Conservation (phyloP, 331 rosid genomes). For the Stylosanthes scabra region DNA sequence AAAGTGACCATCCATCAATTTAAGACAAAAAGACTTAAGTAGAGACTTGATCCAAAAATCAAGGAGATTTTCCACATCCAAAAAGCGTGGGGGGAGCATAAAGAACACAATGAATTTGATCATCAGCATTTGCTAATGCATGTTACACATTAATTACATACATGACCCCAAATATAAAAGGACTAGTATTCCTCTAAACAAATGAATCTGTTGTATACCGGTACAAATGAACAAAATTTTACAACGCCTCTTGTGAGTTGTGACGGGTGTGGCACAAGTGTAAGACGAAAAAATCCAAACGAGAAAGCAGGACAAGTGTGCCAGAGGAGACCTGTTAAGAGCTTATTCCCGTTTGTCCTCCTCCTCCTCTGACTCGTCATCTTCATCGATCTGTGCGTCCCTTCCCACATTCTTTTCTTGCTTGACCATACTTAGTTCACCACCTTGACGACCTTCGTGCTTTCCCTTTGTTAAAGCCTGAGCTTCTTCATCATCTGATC, state of each 20-base stretch:
- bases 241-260: constrained; percentile 36
- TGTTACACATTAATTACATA: constrained; percentile 49
- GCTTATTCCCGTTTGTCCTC: constrained; percentile 85
- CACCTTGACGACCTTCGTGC: constrained; percentile 66
- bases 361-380: constrained; percentile 73
- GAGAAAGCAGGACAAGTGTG: constrained; percentile 19
- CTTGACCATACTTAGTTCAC: constrained; percentile 66
- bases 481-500: constrained; percentile 84
- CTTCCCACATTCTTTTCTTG: constrained; percentile 56
- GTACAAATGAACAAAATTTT: constrained; percentile 49
- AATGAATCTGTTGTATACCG: constrained; percentile 36
- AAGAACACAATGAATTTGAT: constrained; percentile 17
- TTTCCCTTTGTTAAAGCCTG: constrained; percentile 65
- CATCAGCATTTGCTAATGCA: constrained; percentile 31
- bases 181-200: constrained; percentile 27
- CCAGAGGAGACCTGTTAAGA: constrained; percentile 18
- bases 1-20: too few relatives aligned
- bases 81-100: not conserved
- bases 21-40: too few relatives aligned
- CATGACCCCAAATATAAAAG: constrained; percentile 23
- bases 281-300: constrained; percentile 10
- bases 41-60: not conserved
- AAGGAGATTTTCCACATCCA: constrained; percentile 2
- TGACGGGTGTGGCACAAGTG: constrained; percentile 39
- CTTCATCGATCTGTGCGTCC: constrained; percentile 46